Percentiles rank a stretch among this genome's conserved stretches.
Evolutionary conservation across 306 rosid species (phyloP).

Genomic region (Cyclanthera cordifolia): DNA sequence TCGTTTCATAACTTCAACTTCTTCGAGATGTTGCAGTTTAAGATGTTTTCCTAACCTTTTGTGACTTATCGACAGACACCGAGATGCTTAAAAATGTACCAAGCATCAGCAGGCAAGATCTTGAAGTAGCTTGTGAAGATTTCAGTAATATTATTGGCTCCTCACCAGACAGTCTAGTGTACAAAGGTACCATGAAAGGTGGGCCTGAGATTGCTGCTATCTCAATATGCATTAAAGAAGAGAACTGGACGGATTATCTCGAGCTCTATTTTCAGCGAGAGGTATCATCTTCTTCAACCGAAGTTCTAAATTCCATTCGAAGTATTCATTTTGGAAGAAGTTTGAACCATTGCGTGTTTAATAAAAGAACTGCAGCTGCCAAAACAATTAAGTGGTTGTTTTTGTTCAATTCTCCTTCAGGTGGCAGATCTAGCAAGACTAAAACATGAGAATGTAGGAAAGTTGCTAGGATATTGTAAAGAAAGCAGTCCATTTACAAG

Average conservation of each 20-base stretch:
- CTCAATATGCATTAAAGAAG: constrained; percentile 82
- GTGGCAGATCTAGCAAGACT: constrained; percentile 83
- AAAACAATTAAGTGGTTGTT: background rate
- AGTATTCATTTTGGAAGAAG: background rate
- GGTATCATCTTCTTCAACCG: constrained; percentile 23
- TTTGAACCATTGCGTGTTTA: background rate
- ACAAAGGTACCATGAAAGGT: constrained; percentile 82
- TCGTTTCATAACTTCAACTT: constrained; percentile 15
- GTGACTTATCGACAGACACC: constrained; percentile 40
- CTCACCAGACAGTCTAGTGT: constrained; percentile 88
- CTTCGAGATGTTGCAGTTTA: background rate
- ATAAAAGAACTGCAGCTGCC: background rate
- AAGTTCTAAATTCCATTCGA: background rate
- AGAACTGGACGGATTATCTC: constrained; percentile 79
- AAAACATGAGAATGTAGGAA: constrained; percentile 67
- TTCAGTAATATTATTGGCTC: constrained; percentile 97
- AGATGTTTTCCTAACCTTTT: constrained; percentile 18
- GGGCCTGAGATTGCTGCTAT: constrained; percentile 97
- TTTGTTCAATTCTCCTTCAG: constrained; percentile 25
- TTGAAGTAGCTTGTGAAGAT: constrained; percentile 97
- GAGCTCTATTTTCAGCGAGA: constrained; percentile 91
- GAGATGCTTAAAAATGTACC: constrained; percentile 71
- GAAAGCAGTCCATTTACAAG: constrained; percentile 82
- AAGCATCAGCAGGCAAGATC: constrained; percentile 74
- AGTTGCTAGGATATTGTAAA: constrained; percentile 77